phyloP scores from a whole-genome alignment of 768 basidiomycete genomes.

The Podaxis sp. region DNA sequence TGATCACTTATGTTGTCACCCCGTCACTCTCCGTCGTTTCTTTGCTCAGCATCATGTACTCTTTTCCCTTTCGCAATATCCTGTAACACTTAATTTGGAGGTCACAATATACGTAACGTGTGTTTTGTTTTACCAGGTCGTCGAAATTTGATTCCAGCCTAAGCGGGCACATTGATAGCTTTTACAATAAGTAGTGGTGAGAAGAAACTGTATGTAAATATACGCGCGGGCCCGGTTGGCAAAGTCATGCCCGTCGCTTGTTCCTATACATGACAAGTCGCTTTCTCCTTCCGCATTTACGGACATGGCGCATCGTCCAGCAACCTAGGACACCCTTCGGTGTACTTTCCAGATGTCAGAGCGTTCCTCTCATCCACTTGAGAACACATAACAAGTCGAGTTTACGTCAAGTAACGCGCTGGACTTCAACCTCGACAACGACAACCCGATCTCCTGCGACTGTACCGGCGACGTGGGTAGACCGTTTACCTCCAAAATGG shows the following conservation, averaged over 20 bases:
- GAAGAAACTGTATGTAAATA: neutral
- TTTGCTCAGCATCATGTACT: constrained; percentile 7
- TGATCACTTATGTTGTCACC: neutral
- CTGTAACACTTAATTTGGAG: neutral
- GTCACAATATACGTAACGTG: neutral
- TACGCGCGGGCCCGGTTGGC: neutral
- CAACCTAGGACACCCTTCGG: neutral
- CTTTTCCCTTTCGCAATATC: constrained; percentile 5
- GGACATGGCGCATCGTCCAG: neutral
- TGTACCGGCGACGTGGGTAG: constrained; percentile 55
- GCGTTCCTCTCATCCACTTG: neutral
- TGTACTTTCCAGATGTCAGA: neutral
- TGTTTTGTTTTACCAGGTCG: neutral
- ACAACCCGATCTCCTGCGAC: constrained; percentile 6
- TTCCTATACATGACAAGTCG: neutral
- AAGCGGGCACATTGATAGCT: neutral
- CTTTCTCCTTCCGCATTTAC: neutral
- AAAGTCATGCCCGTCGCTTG: neutral
- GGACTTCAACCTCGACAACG: constrained; percentile 2
- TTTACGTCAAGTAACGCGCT: neutral
- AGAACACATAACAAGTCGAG: neutral
- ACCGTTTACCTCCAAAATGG: constrained; percentile 53
- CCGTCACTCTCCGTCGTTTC: neutral
- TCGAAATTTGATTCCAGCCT: neutral
- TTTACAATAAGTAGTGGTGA: neutral